A percentile compares a stretch with the other conserved stretches of the same genome.
These are phyloP conservation scores for Zygotorulaspora sp. DNA, from an alignment of 805 yeast species.

Conservation along the genomic window DNA sequence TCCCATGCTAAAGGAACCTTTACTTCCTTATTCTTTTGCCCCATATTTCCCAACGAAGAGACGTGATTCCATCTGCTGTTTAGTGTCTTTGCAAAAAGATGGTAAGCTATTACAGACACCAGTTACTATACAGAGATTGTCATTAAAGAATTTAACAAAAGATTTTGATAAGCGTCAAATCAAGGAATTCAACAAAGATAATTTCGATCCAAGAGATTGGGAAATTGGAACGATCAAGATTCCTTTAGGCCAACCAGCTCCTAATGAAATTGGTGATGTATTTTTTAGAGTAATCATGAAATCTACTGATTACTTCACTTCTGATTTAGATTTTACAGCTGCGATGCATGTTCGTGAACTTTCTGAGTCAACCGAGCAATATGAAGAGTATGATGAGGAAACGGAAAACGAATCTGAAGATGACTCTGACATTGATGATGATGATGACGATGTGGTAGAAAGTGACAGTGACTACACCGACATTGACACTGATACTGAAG, in stretches of 20 bases:
- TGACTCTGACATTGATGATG: slow-evolving; percentile 53
- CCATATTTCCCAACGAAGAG: slow-evolving; percentile 69
- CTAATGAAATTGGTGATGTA: slow-evolving; percentile 59
- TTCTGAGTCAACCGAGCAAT: slow-evolving; percentile 32
- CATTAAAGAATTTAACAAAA: slow-evolving; percentile 27
- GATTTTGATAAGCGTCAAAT: slow-evolving; percentile 31
- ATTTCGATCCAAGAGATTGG: slow-evolving; percentile 38
- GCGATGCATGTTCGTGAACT: slow-evolving; percentile 64
- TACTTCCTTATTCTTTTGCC: slow-evolving; percentile 58
- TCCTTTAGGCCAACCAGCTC: slow-evolving; percentile 70
- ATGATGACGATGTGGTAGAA: slow-evolving; percentile 58
- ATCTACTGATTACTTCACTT: slow-evolving; percentile 75
- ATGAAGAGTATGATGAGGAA: slow-evolving; percentile 57
- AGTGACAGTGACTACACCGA: slow-evolving; percentile 33
- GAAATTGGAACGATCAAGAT: slow-evolving; percentile 70
- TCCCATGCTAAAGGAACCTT: slow-evolving; percentile 63
- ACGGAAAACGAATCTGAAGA: slow-evolving; percentile 39
- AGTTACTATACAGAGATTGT: slow-evolving; percentile 25
- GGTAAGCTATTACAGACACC: slow-evolving; percentile 73
- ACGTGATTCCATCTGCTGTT: slow-evolving; percentile 58
- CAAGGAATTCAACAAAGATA: slow-evolving; percentile 31
- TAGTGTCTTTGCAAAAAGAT: slow-evolving; percentile 70
- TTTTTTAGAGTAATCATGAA: slow-evolving; percentile 68
- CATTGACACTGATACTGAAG: slow-evolving; percentile 37
- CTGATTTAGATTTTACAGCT: slow-evolving; percentile 69